A percentile compares a stretch with the other conserved stretches of the same genome.
These are phyloP conservation scores for Alternaria solani DNA, from an alignment of 2,329 filamentous ascomycete genomes.

Conservation along the genomic window DNA sequence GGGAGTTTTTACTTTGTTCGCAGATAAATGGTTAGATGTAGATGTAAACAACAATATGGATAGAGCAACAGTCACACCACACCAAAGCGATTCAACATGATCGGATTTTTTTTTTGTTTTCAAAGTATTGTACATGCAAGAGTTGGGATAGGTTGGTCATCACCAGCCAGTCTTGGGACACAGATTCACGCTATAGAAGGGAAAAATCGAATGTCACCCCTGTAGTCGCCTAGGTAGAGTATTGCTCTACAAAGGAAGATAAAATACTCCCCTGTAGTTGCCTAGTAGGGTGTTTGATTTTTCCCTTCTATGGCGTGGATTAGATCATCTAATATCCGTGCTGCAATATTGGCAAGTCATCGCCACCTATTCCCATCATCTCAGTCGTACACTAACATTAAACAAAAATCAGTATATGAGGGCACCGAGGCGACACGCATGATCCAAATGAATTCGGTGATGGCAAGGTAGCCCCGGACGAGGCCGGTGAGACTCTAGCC, in stretches of 20 bases:
- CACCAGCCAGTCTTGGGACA: neutral
- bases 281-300: no score
- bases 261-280: no score
- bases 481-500: neutral
- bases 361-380: neutral
- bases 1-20: neutral
- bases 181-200: neutral
- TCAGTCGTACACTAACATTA: neutral
- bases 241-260: no score
- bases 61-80: neutral
- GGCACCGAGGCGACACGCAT: neutral
- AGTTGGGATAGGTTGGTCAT: neutral
- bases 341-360: neutral
- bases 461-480: neutral
- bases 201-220: no score
- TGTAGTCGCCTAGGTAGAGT: no score
- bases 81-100: neutral
- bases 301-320: no score
- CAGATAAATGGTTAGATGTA: slow-evolving; percentile 1
- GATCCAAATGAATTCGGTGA: neutral
- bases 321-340: neutral
- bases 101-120: neutral
- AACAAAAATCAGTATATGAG: neutral
- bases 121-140: neutral
- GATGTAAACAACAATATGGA: neutral